These are phyloP conservation scores for Anisodus tanguticus DNA, from an alignment of 257 asterid species.

Conservation along the genomic window DNA sequence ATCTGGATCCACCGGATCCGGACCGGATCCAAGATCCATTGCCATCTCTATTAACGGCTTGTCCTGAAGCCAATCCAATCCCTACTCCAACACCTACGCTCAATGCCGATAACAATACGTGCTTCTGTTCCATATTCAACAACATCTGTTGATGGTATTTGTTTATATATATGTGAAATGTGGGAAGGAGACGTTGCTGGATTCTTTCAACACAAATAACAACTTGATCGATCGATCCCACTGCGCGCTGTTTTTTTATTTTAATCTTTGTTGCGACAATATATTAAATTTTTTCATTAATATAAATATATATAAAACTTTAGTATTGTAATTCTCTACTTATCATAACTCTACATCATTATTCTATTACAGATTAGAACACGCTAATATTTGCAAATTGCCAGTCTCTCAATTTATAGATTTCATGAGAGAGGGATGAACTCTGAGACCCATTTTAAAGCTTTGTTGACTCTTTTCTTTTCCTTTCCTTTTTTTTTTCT, in stretches of 20 bases:
- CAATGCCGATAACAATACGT: slow-evolving; percentile 78
- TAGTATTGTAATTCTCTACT: too few species aligned
- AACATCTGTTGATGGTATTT: slow-evolving; percentile 41
- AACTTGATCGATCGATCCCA: slow-evolving; percentile 17
- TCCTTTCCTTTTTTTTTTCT: not conserved
- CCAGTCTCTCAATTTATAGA: slow-evolving; percentile 12
- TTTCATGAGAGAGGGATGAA: not conserved
- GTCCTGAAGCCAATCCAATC: slow-evolving; percentile 75
- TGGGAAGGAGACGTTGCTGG: not conserved
- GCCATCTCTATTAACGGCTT: slow-evolving; percentile 63
- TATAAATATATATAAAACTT: too few species aligned
- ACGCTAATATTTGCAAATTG: not conserved
- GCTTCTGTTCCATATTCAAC: slow-evolving; percentile 79
- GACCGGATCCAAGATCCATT: too few species aligned
- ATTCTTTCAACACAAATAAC: not conserved
- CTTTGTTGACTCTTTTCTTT: slow-evolving; percentile 3
- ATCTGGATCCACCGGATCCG: too few species aligned
- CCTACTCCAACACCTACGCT: slow-evolving; percentile 93
- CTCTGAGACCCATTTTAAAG: not conserved
- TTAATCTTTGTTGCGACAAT: too few species aligned
- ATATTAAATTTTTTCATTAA: too few species aligned
- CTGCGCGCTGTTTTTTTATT: not conserved
- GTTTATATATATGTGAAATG: not conserved
- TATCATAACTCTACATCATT: too few species aligned
- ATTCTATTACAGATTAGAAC: too few species aligned